A percentile compares a stretch with the other conserved stretches of the same genome.
Conservation (phyloP, 352 stramenopile genomes). For the Globisporangium orthogonon region DNA sequence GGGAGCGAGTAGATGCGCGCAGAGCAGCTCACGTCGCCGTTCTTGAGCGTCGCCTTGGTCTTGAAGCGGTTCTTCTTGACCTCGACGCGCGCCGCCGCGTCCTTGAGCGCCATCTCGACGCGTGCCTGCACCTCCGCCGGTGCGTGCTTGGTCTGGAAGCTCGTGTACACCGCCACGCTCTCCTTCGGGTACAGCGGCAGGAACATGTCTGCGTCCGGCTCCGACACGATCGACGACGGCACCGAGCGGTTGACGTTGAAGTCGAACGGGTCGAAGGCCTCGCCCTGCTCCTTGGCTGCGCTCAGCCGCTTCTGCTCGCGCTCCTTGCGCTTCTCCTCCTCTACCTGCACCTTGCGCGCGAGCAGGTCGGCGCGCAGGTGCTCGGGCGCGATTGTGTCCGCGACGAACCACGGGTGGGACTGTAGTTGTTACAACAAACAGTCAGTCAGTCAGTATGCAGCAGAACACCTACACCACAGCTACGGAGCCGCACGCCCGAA, state of each 20-base stretch:
- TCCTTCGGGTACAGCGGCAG: constrained; percentile 48
- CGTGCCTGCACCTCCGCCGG: constrained; percentile 45
- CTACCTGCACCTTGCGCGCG: constrained; percentile 40
- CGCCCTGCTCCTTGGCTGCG: constrained; percentile 32
- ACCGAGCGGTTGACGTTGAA: constrained; percentile 37
- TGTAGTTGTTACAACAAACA: constrained; percentile 10
- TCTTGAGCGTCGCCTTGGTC: constrained; percentile 58
- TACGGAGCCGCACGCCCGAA: constrained; percentile 4
- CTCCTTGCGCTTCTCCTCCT: constrained; percentile 24
- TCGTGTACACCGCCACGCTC: constrained; percentile 68
- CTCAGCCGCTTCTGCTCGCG: constrained; percentile 17
- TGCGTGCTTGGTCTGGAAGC: constrained; percentile 51
- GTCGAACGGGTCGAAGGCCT: constrained; percentile 67
- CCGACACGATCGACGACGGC: constrained; percentile 25
- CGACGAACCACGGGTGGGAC: constrained; percentile 58
- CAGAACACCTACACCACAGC: background rate
- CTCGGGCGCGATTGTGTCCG: constrained; percentile 29
- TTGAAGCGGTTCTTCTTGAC: constrained; percentile 65
- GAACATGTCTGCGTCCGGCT: constrained; percentile 22
- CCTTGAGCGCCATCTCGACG: constrained; percentile 45
- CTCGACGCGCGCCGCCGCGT: constrained; percentile 39
- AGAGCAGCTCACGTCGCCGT: constrained; percentile 46
- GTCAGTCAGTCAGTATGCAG: background rate
- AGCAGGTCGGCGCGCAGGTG: constrained; percentile 49
- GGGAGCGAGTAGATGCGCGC: constrained; percentile 63